Evolutionary conservation across 2,329 filamentous ascomycete species (phyloP).

Genomic region (Aureobasidium melanogenum): DNA sequence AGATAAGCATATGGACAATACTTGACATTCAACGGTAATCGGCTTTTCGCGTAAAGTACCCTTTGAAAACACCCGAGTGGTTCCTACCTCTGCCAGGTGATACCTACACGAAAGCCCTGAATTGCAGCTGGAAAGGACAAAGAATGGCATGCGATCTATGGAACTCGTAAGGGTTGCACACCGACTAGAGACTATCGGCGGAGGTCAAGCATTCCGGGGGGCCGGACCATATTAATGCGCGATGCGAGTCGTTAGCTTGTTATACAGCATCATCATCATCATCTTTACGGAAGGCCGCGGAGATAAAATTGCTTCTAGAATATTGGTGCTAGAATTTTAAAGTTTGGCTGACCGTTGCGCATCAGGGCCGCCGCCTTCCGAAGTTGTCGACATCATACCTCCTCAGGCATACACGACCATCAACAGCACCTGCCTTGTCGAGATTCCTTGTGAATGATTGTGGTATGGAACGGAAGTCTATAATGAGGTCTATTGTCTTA

Average conservation of each 20-base stretch:
- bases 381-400: neutral
- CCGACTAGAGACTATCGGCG: neutral
- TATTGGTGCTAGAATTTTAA: neutral
- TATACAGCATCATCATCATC: neutral
- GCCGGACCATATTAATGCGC: no score
- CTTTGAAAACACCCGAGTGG: no score
- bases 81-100: no score
- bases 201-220: neutral
- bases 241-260: neutral
- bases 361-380: constrained; percentile 3
- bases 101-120: no score
- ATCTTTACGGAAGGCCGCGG: neutral
- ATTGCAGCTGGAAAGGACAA: neutral
- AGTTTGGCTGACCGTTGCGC: neutral
- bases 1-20: neutral
- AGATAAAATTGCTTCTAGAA: neutral
- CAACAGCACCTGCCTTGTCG: neutral
- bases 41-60: no score
- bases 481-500: no score
- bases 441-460: neutral
- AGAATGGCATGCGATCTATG: neutral
- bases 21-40: neutral
- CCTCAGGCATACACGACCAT: neutral
- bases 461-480: no score
- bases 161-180: neutral